phyloP scores from a whole-genome alignment of 257 asterid species.

The Euphrasia confusa region DNA sequence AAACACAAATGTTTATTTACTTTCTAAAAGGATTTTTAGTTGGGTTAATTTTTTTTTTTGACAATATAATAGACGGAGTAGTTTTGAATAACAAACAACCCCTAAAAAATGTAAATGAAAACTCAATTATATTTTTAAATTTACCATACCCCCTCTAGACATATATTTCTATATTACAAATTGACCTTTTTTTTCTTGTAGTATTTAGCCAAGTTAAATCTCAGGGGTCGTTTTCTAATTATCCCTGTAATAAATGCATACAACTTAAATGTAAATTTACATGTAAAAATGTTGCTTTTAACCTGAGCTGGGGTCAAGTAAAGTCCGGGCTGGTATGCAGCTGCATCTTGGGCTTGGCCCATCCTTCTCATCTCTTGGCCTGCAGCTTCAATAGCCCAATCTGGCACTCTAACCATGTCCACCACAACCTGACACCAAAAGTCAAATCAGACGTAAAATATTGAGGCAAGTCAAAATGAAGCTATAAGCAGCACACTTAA shows the following conservation, averaged over 20 bases:
- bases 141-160: neutral
- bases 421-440: constrained; percentile 56
- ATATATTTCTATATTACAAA: neutral
- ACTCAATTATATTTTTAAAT: neutral
- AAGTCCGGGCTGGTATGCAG: constrained; percentile 83
- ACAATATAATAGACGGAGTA: too few relatives aligned
- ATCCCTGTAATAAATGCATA: neutral
- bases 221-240: neutral
- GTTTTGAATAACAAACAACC: too few relatives aligned
- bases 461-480: neutral
- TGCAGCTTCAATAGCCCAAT: constrained; percentile 97
- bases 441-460: neutral
- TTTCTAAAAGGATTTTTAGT: neutral
- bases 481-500: neutral
- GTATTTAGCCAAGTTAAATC: neutral
- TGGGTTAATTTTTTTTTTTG: neutral
- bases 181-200: neutral
- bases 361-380: constrained; percentile 98
- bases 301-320: constrained; percentile 96
- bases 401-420: constrained; percentile 95
- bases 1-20: too few relatives aligned
- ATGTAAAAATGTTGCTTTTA: neutral
- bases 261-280: neutral
- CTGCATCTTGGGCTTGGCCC: constrained; percentile 94
- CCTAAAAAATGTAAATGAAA: neutral